Conservation (phyloP, 345 rosid genomes). For the Lumnitzera racemosa region DNA sequence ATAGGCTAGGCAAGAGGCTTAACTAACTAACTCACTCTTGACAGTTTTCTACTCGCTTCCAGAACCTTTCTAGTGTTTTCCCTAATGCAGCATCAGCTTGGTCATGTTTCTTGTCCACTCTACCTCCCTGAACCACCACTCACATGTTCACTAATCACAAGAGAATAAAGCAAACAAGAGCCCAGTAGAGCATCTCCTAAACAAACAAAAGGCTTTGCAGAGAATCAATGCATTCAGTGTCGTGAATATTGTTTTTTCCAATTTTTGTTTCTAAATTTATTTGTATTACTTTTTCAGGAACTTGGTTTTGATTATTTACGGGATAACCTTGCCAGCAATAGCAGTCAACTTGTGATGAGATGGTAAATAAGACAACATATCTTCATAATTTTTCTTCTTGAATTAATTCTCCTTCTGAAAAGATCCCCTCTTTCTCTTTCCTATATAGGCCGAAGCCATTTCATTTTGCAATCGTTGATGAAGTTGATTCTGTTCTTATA, state of each 20-base stretch:
- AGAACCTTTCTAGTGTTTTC: too few relatives aligned
- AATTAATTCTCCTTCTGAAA: conserved; percentile 5
- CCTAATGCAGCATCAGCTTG: too few relatives aligned
- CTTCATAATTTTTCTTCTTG: conserved; percentile 13
- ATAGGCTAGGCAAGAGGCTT: too few relatives aligned
- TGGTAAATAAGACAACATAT: conserved; percentile 40
- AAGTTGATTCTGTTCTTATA: conserved; percentile 95
- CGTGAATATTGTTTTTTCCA: not conserved
- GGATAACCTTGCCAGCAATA: conserved; percentile 77
- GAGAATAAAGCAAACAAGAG: too few relatives aligned
- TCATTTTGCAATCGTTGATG: conserved; percentile 94
- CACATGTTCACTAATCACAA: too few relatives aligned
- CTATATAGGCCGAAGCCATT: conserved; percentile 90
- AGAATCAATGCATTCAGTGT: conserved; percentile 3
- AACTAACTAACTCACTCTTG: too few relatives aligned
- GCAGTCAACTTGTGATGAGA: conserved; percentile 92
- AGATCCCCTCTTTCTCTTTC: conserved; percentile 8
- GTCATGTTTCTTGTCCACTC: too few relatives aligned
- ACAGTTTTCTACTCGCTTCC: too few relatives aligned
- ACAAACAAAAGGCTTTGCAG: too few relatives aligned
- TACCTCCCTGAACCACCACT: too few relatives aligned
- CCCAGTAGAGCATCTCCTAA: too few relatives aligned
- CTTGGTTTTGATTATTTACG: conserved; percentile 99
- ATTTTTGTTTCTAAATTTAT: conserved; percentile 7
- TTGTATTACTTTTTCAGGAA: conserved; percentile 44